Percentiles rank a stretch among this genome's conserved stretches.
These are phyloP conservation scores for Claviceps capensis DNA, from an alignment of 2,329 filamentous ascomycete species.

Conservation along the genomic window DNA sequence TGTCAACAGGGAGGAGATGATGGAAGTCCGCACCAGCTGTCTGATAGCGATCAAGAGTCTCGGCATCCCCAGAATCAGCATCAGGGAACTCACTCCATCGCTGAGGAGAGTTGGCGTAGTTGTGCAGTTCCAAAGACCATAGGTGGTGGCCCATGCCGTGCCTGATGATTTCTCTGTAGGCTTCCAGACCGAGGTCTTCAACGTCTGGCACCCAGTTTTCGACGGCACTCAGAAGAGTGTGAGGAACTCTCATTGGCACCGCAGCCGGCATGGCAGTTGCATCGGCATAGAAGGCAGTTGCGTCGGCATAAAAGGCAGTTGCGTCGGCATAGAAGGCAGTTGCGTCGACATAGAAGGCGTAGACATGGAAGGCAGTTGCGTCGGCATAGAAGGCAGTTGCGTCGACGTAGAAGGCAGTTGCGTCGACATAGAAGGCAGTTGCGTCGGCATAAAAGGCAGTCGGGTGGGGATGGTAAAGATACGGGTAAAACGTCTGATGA, in stretches of 20 bases:
- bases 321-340: neutral
- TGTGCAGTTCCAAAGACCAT: conserved; percentile 1
- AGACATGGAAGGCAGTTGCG: neutral
- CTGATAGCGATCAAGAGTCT: neutral
- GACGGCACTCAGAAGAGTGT: neutral
- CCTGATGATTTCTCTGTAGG: neutral
- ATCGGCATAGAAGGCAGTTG: no score
- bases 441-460: neutral
- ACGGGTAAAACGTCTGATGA: neutral
- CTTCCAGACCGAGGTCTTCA: neutral
- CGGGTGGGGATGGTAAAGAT: neutral
- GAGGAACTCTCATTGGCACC: no score
- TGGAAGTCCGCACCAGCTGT: neutral
- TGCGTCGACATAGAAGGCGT: neutral
- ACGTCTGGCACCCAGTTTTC: neutral
- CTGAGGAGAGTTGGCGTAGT: neutral
- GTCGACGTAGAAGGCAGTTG: neutral
- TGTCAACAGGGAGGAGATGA: neutral
- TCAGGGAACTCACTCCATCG: conserved; percentile 3
- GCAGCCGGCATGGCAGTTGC: no score
- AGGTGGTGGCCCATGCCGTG: neutral
- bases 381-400: neutral
- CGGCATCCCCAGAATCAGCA: neutral
- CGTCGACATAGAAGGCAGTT: neutral
- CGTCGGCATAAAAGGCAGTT: neutral